Evolutionary conservation across 306 rosid species (phyloP).

Genomic region (Cicer judaicum): DNA sequence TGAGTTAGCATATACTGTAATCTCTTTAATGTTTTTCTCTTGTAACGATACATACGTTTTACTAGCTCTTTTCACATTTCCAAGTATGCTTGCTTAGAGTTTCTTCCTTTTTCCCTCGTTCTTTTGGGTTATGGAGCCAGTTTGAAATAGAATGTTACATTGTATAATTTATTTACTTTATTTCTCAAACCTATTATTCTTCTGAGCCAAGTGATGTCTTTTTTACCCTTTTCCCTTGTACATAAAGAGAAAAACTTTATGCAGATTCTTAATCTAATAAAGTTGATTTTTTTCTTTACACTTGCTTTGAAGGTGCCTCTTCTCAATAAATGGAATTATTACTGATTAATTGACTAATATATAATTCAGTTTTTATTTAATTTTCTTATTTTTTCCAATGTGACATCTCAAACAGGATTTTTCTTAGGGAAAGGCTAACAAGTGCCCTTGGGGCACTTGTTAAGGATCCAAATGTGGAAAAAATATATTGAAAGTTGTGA

Average conservation of each 20-base stretch:
- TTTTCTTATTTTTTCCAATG: background rate
- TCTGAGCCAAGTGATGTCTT: background rate
- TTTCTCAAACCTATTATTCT: constrained; percentile 10
- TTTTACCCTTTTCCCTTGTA: background rate
- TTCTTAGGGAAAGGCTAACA: no score
- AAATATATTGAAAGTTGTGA: no score
- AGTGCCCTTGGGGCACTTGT: no score
- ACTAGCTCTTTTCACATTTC: constrained; percentile 15
- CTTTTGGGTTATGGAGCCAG: constrained; percentile 33
- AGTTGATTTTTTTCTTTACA: constrained; percentile 1
- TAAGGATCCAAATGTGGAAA: no score
- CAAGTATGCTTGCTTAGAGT: constrained; percentile 3
- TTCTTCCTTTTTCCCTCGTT: background rate
- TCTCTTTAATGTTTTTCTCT: constrained; percentile 21
- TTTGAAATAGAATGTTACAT: constrained; percentile 10
- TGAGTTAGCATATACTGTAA: constrained; percentile 1
- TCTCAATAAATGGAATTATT: constrained; percentile 17
- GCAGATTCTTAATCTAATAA: constrained; percentile 24
- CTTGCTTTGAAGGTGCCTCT: background rate
- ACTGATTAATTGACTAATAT: background rate
- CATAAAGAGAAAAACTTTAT: constrained; percentile 4
- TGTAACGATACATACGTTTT: constrained; percentile 6
- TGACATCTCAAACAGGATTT: background rate
- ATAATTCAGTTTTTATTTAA: constrained; percentile 7
- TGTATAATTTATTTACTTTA: background rate